These are phyloP conservation scores for Lactifluus piperatus DNA, from an alignment of 768 basidiomycete genomes.

Conservation along the genomic window DNA sequence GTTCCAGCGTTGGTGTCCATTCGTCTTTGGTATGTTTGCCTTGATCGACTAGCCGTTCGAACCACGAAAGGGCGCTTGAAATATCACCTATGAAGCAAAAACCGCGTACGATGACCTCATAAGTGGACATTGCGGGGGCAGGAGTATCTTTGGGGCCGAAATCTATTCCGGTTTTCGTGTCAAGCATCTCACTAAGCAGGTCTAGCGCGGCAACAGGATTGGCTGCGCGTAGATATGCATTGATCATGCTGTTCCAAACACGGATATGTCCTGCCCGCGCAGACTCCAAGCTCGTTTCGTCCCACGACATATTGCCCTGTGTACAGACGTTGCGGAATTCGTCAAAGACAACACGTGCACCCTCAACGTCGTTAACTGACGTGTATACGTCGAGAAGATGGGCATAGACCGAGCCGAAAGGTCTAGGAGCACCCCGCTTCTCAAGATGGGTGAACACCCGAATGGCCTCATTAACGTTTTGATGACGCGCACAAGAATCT, in stretches of 20 bases:
- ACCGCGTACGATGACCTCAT: slow-evolving; percentile 51
- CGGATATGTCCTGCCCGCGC: slow-evolving; percentile 32
- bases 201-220: slow-evolving; percentile 54
- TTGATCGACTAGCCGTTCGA: slow-evolving; percentile 49
- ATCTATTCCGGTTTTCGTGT: slow-evolving; percentile 28
- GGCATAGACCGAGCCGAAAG: slow-evolving; percentile 35
- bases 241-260: slow-evolving; percentile 71
- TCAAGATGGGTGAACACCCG: slow-evolving; percentile 59
- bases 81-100: slow-evolving; percentile 58
- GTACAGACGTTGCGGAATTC: slow-evolving; percentile 42
- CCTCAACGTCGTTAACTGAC: slow-evolving; percentile 39
- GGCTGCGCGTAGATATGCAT: slow-evolving; percentile 58
- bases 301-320: slow-evolving; percentile 32
- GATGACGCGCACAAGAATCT: slow-evolving; percentile 49
- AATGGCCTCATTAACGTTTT: slow-evolving; percentile 51
- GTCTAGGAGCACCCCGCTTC: slow-evolving; percentile 29
- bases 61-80: slow-evolving; percentile 61
- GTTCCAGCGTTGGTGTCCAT: slow-evolving; percentile 34
- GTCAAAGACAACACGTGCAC: slow-evolving; percentile 52
- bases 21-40: slow-evolving; percentile 27
- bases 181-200: slow-evolving; percentile 65
- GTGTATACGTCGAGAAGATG: slow-evolving; percentile 53
- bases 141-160: slow-evolving; percentile 40
- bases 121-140: slow-evolving; percentile 53
- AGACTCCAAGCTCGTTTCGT: slow-evolving; percentile 16